Evolutionary conservation across 768 basidiomycete species (phyloP), one percentile per base, ranked within the genome.

Genomic region (Rubroboletus satanas): DNA sequence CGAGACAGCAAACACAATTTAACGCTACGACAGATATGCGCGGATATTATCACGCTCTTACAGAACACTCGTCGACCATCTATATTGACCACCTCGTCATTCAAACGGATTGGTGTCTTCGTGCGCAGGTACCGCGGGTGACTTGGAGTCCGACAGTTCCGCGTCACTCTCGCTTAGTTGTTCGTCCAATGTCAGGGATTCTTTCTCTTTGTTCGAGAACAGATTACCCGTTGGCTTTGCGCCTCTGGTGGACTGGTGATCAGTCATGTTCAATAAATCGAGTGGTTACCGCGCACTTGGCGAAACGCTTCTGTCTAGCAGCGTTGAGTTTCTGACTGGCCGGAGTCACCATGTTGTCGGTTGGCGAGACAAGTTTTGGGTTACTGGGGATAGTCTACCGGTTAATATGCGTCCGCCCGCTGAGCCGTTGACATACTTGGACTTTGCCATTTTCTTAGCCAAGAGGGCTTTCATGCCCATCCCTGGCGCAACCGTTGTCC

Each of bases 311-410:
- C 80, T 96, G 94, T 80, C 84, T 95, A 4, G 88, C 88, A 17
- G 89, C 90, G 47, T 79, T 88, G 49, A 98, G 80, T 72, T 98
- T 98, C 73, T 94, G 88, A 7, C 94, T 90, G 69, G 84, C 85
- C 4, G 96, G 96, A 3, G 93, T 96, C 79, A 98, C 84, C 72
- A 98, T 79, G 68, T 89, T 91, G 71, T 99, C 96, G 9, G 96
- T 97, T 3, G 96, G 96, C 17, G 96, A 98, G 65, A 95, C 77
- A 66, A 83, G 93, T 33, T 83, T 83, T 21, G 91, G 88, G 70
- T 97, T 97, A 70, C 93, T 93, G 68, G 31, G 15, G 15, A 56
- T 17, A 36, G 49, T 62, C 63, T 58, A 52, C 35, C 47, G 33
- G 35, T 50, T 2, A 29, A 39, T 39, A 28, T 31, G 35, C 5